Base-by-base conservation (phyloP, 345 rosid genomes). In the Camelina sativa region DNA sequence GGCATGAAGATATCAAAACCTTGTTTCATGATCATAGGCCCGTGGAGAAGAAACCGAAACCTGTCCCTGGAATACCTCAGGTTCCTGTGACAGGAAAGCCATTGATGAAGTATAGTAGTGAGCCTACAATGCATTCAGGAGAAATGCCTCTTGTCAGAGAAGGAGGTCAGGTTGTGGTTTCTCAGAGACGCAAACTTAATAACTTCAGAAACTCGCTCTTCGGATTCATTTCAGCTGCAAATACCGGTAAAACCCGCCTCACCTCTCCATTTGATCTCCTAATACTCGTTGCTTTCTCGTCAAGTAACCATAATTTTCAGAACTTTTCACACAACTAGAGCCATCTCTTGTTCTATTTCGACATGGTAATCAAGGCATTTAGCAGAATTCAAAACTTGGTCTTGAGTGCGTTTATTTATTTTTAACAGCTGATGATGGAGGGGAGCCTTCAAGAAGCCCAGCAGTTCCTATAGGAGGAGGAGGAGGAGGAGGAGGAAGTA, bases 221-320 rank as follows among this genome's bases (percentile, higher is more conserved):
- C 22, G 98, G 94, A 38, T 51, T 93, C 32, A 81, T 93, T 76
- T 85, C 96, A 52, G 96, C 87, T 56, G 91, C 91, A 30, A 85
- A 70, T 69, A 52, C 85, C 2, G 91, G 92, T 87, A 59, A 58
- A 72, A 72, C 0, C 20, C 20, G 2, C 22, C 60, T n/a, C 38
- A n/a, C 12, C 3, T 25, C 52, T 40, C 34, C 38, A 13, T 51
- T 38, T 71, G 19, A 11, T 48, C 44, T 48, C 6, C 8, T 37
- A 61, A 0, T 55, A 17, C 13, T n/a, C 11, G 32, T 47, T 74
- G 50, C 66, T 74, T 56, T 16, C 32, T 57, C 2, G 0, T 46
- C 71, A 74, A 12, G 65, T 65, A 54, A 43, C 50, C 55, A 22
- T 59, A 54, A 20, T 34, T 57, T 38, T n/a, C 15, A 28, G 8